Evolutionary conservation across 768 basidiomycete species (phyloP).

Genomic region (Lactarius tabidus): DNA sequence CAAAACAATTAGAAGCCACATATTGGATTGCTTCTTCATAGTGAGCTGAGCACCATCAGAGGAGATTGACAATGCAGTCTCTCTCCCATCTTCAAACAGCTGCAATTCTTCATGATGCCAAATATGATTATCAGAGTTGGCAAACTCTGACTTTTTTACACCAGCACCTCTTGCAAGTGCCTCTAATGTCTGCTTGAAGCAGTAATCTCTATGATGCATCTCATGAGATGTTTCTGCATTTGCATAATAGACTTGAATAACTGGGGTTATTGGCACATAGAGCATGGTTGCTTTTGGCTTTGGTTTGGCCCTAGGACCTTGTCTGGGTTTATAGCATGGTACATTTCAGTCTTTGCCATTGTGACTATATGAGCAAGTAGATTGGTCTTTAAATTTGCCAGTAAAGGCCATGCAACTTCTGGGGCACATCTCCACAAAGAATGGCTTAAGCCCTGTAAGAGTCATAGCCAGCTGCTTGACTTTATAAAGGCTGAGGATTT

Average conservation of each 20-base stretch:
- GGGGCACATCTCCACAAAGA: background rate
- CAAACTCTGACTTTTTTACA: too few relatives aligned
- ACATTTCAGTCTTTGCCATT: background rate
- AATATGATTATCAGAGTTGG: background rate
- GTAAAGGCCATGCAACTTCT: background rate
- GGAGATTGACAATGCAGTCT: too few relatives aligned
- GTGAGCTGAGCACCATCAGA: too few relatives aligned
- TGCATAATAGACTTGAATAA: background rate
- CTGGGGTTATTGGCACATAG: background rate
- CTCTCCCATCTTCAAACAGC: slow-evolving; percentile 13
- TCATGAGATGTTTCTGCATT: too few relatives aligned
- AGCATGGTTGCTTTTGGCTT: slow-evolving; percentile 1
- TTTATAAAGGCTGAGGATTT: too few relatives aligned
- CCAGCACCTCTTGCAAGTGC: background rate
- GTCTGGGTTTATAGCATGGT: background rate
- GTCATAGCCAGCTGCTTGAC: background rate
- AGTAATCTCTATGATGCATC: background rate
- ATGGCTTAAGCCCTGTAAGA: background rate
- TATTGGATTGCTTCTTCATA: too few relatives aligned
- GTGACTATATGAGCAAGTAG: too few relatives aligned
- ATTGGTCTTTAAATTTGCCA: background rate
- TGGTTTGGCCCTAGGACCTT: background rate
- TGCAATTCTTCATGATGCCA: too few relatives aligned
- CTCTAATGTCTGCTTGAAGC: background rate
- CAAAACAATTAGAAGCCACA: too few relatives aligned